phyloP scores from a whole-genome alignment of 352 stramenopile genomes.

The Phytopythium oedochilum region DNA sequence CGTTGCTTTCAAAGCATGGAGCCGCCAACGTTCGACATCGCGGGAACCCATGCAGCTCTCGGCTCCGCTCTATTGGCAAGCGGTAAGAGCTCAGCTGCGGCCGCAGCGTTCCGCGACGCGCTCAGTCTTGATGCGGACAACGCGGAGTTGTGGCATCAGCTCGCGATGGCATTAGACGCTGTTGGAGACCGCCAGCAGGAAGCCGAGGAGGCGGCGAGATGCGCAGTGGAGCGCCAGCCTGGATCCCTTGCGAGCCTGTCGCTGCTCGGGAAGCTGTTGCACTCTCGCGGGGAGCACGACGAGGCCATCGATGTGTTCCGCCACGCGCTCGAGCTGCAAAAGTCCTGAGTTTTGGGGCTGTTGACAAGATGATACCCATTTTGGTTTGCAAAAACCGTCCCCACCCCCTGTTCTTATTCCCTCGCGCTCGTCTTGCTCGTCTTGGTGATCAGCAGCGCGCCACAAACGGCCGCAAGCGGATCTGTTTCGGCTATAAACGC shows the following conservation, averaged over 20 bases:
- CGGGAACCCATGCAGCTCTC: conserved; percentile 43
- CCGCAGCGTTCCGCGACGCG: conserved; percentile 33
- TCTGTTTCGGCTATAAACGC: no score
- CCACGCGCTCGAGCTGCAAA: conserved; percentile 50
- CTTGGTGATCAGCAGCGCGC: background rate
- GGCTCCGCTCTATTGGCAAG: conserved; percentile 42
- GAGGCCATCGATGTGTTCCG: conserved; percentile 67
- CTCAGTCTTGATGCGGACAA: conserved; percentile 32
- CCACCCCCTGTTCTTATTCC: no score
- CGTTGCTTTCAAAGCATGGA: background rate
- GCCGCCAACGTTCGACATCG: conserved; percentile 36
- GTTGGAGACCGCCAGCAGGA: conserved; percentile 22
- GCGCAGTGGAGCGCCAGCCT: conserved; percentile 38
- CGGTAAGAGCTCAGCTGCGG: conserved; percentile 33
- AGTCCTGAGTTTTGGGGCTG: no score
- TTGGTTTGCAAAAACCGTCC: no score
- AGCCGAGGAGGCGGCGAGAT: conserved; percentile 47
- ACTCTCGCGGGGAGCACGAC: conserved; percentile 58
- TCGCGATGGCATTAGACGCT: conserved; percentile 61
- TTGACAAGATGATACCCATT: no score
- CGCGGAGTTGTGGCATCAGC: conserved; percentile 40
- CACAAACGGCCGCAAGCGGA: background rate
- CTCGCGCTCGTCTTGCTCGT: background rate
- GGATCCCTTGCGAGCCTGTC: conserved; percentile 50
- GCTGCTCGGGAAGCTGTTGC: conserved; percentile 55